Base-by-base conservation (phyloP, 1,284 basidiomycete genomes). In the Hymenochaete sp. region DNA sequence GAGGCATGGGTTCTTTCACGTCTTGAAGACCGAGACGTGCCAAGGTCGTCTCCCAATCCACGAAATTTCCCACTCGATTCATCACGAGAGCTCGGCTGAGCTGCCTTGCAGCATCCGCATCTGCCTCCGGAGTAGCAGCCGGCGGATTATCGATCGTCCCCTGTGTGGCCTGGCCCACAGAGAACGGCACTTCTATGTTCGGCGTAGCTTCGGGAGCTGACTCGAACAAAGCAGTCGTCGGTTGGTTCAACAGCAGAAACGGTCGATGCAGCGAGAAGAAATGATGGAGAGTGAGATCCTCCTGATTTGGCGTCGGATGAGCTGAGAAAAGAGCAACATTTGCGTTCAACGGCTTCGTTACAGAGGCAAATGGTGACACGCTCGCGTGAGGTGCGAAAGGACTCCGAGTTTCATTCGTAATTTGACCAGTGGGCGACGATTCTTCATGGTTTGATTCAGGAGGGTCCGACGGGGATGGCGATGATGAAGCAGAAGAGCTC, bases 221-320 rank as follows among this genome's bases (percentile, higher is more conserved):
- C 14, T 76, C 68, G 55, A 87, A 75, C 44, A 85, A 70, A 22
- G 71, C 56, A 4, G 73, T 60, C 0, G 65, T 52, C 0, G 83
- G 74, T 52, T 78, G 71, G 21, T 71, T 64, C 33, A 87, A 66
- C 18, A 82, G 71, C 13, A 86, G 73, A 3, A 87, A 67, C 1
- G 84, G 84, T 25, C 85, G 72, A 55, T 87, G 77, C 29, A 84
- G 63, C 3, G 84, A 76, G 64, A 88, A 88, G 62, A 88, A 88
- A 47, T 82, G 80, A 56, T 86, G 82, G 11, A 85, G 69, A 54
- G 76, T 79, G 59, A 82, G 77, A 52, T 84, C 82, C 52, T 78
- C 75, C 13, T 77, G 58, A 45, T 68, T 75, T 47, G 85, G 55
- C 14, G 70, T 55, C 4, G 79, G 77, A 57, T 84, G 80, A 16